Conservation (phyloP, 2,329 filamentous ascomycete species). For the Trichophyton schoenleinii region DNA sequence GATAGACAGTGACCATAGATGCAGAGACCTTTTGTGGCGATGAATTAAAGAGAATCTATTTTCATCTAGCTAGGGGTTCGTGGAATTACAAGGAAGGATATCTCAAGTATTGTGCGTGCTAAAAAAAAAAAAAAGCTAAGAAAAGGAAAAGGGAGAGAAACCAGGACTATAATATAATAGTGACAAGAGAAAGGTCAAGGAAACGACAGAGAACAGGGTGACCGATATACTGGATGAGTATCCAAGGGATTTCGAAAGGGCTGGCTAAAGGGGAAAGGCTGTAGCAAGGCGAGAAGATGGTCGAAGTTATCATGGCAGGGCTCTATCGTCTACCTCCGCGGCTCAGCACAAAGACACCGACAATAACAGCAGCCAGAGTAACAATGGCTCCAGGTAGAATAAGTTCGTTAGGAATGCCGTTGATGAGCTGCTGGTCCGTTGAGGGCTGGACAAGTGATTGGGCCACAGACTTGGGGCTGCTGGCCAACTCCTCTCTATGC, state of each 20-base stretch:
- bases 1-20: too few relatives aligned
- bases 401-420: constrained; percentile 86
- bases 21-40: too few relatives aligned
- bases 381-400: constrained; percentile 88
- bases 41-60: background rate
- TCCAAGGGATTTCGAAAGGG: background rate
- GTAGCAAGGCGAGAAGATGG: background rate
- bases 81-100: constrained; percentile 1
- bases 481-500: constrained; percentile 23
- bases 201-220: too few relatives aligned
- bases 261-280: background rate
- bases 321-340: constrained; percentile 31
- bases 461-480: constrained; percentile 27
- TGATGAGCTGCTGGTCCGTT: constrained; percentile 65
- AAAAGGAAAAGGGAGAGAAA: too few relatives aligned
- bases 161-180: too few relatives aligned
- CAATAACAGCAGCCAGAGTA: constrained; percentile 85
- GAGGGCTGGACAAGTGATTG: constrained; percentile 37
- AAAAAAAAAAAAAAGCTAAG: background rate
- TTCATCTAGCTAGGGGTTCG: background rate
- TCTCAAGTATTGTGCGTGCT: background rate
- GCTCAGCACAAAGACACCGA: constrained; percentile 82
- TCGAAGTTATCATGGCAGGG: background rate
- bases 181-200: too few relatives aligned
- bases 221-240: too few relatives aligned